Base-by-base conservation (phyloP, 257 asterid genomes). In the Plectranthus barbatus region DNA sequence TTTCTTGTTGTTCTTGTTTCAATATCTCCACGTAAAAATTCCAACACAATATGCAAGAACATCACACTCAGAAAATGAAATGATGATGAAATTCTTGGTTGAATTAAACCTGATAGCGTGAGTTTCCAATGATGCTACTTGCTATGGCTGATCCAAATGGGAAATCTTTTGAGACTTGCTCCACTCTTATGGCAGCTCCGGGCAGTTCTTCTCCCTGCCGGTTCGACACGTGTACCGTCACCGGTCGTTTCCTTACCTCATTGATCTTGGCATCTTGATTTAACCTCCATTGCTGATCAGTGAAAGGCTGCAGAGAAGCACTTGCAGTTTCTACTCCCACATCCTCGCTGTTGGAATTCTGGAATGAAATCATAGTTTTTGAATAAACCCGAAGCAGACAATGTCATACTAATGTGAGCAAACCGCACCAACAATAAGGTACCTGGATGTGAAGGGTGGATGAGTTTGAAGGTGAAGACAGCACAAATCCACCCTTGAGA, bases 401-500 rank as follows among this genome's bases (percentile, higher is more conserved):
- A n/a, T n/a, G n/a, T n/a, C n/a, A n/a, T n/a, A n/a, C n/a, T n/a
- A n/a, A n/a, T n/a, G n/a, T n/a, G n/a, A n/a, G n/a, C n/a, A n/a
- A n/a, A n/a, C n/a, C n/a, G n/a, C n/a, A 31, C 1, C 1, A 31
- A 31, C 5, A 2, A 7, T 4, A 31, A 31, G 3, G 3, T 2
- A 37, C 96, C 85, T 73, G 68, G 47, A 85, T 55, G 37, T 72
- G 71, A 8, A 86, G 79, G 14, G 63, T 60, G 8, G 91, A 76
- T 7, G 70, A 62, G 50, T 62, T 65, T 9, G 86, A 79, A 9
- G 87, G 81, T 18, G 84, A 70, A 48, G 82, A 59, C 4, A 83
- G 17, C 0, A 75, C 77, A 70, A 86, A 81, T 47, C 95, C 96
- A 68, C 95, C 96, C 83, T 86, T 84, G 54, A 86, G 88, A 68